Base-by-base conservation (phyloP, 257 asterid species). In the Solanum appendiculatum region DNA sequence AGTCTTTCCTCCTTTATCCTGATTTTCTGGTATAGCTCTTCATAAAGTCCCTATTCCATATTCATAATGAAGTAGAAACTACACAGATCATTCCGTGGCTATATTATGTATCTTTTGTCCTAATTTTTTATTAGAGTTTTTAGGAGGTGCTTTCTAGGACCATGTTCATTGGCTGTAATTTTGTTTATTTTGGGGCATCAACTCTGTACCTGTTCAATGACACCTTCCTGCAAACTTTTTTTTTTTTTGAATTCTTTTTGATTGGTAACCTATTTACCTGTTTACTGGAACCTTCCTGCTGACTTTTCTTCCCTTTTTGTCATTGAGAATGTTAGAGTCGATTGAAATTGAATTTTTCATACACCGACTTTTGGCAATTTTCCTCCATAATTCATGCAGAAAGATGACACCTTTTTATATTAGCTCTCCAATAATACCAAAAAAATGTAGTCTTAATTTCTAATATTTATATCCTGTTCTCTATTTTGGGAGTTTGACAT, bases 371-470 rank as follows among this genome's bases (percentile, higher is more conserved):
- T 54, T 68, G 44, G 12, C 21, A 31, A 5, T 31, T 74, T 86
- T 48, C 81, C 36, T n/a, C 56, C 64, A 9, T 86, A 72, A 86
- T 60, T 21, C 78, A 60, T 89, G 88, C 94, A 92, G 94, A 89
- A 89, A 86, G 90, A 86, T 29, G 88, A 83, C 37, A 91, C 91
- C 60, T 91, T 89, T 89, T 80, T 91, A 87, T 21, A 91, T 92
- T 9, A 90, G 93, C 56, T 86, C 86, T 86, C 88, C 90, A 85
- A 92, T 92, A 82, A 89, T 54, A 90, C 39, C 93, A 13, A 93
- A 89, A 78, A 29, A 14, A 2, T 3, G 40, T 46, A 15, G 39
- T 78, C 25, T 27, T 27, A 15, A 78, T 78, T 40, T 27, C n/a
- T 78, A 25, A 25, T 77, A 44, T 44, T 78, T 46, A 15, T 44